Evolutionary conservation across 2,329 filamentous ascomycete genomes (phyloP), one percentile per base, ranked within the genome.

Genomic region (Aureobasidium mangrovei): DNA sequence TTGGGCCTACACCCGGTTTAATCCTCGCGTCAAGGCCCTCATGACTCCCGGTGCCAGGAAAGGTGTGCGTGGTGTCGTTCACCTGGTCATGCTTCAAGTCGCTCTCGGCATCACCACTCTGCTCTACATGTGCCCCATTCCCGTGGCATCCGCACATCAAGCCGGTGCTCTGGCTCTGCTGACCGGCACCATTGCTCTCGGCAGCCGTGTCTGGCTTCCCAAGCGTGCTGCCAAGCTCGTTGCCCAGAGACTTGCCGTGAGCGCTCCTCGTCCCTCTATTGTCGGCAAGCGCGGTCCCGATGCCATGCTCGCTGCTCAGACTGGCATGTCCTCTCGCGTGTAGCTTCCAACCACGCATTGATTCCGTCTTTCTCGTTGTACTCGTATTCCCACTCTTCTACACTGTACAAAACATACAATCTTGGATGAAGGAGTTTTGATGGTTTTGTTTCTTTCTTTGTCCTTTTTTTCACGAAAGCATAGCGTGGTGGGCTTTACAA

Each of bases 111-210:
- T 98, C 68, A 83, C 79, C 59, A 98, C 93, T 0, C 77, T 98
- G 57, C 84, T 95, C 63, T 97, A 96, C 73, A 84, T 98, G 68
- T 91, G 98, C 0, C 93, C 94, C 4, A 86, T 85, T 2, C 85
- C 86, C 58, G 75, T 98, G 7, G 93, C 91, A 0, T 90, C 91
- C 3, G 84, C 88, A 6, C 93, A 98, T 70, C 93, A 98, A 72
- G 93, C 93, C 2, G 91, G 93, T 38, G 88, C 85, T 57, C 72
- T 98, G 61, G 88, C 88, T 2, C 74, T 98, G 24, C 72, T 98
- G 57, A 94, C 88, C 0, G 89, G 88, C 42, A 85, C 85, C 0
- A 74, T 95, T 26, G 78, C 96, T 1, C 74, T 96, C 36, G 88
- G 87, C 8, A 89, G 85, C 62, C 79, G 89, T 39, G 71, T 94